Conservation (phyloP, 768 basidiomycete genomes). For the Agaricus bisporus region DNA sequence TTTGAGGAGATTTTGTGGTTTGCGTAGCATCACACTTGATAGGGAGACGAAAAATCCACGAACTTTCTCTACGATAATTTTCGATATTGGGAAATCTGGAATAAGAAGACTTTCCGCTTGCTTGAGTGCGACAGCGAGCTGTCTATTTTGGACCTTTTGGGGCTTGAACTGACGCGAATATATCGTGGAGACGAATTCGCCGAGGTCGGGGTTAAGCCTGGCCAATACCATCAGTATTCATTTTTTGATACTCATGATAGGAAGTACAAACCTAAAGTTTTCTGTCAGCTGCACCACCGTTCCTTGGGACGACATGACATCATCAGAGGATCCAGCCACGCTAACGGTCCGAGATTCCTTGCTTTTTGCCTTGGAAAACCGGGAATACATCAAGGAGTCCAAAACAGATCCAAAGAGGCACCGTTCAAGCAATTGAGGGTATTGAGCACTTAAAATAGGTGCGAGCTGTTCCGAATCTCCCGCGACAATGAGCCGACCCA, state of each 20-base stretch:
- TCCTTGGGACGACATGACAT: slow-evolving; percentile 22
- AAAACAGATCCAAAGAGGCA: slow-evolving; percentile 43
- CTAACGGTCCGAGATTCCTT: slow-evolving; percentile 7
- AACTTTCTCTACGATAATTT: slow-evolving; percentile 19
- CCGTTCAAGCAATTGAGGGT: slow-evolving; percentile 32
- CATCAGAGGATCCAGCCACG: slow-evolving; percentile 13
- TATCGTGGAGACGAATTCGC: slow-evolving; percentile 48
- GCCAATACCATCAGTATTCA: not conserved
- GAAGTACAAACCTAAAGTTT: slow-evolving; percentile 37
- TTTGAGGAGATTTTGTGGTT: slow-evolving; percentile 28
- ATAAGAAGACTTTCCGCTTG: slow-evolving; percentile 18
- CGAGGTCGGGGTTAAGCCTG: slow-evolving; percentile 46
- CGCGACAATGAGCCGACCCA: slow-evolving; percentile 39
- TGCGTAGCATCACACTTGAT: slow-evolving; percentile 38
- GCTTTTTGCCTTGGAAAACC: not conserved
- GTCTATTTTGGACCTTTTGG: slow-evolving; percentile 37
- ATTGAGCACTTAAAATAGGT: slow-evolving; percentile 41
- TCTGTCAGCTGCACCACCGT: slow-evolving; percentile 45
- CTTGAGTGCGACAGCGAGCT: slow-evolving; percentile 30
- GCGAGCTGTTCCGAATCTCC: slow-evolving; percentile 49
- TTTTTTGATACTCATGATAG: not conserved
- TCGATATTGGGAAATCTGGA: slow-evolving; percentile 16
- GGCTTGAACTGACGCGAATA: slow-evolving; percentile 42
- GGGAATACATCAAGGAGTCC: slow-evolving; percentile 38
- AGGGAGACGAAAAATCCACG: slow-evolving; percentile 34